Base-by-base conservation (phyloP, 495 filamentous ascomycete species). In the Poronia punctata region DNA sequence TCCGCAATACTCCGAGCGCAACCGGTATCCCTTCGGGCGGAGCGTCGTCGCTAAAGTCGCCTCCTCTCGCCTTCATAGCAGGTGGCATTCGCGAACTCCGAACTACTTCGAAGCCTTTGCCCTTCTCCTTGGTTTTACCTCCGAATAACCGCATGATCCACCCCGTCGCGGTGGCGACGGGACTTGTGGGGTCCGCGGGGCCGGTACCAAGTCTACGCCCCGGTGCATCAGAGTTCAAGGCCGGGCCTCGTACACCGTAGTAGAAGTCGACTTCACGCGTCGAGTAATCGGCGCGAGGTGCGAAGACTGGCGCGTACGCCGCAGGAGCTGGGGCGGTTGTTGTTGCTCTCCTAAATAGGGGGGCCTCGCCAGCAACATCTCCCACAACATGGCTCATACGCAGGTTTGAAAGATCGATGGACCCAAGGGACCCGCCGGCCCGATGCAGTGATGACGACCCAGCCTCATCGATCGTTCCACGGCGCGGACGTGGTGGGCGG, bases 41-140 rank as follows among this genome's bases (percentile, higher is more conserved):
- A 6, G 56, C 40, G 3, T 71, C 72, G 8, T 71, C 70, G 15
- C 60, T 65, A 9, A 76, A 75, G 7, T 77, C 75, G 36, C 79
- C 77, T 7, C 66, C 62, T 16, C 49, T 45, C 4, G 64, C 56
- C 21, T 59, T 64, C 82, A 86, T 61, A 49, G 75, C 57, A 46
- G 78, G 60, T 50, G 71, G 68, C 76, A 82, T 75, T 49, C 88
- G 74, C 27, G 85, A 73, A 53, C 88, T 94, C 54, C 92, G 71
- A 9, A 97, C 92, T 11, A 98, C 92, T 57, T 95, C 92, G 42
- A 98, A 98, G 0, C 92, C 92, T 60, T 95, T 96, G 20, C 82
- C 84, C 52, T 79, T 92, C 29, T 92, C 87, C 50, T 92, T 95
- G 3, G 76, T 83, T 59, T 92, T 88, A 6, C 82, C 85, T 20